Conservation (phyloP, 257 asterid species). For the Lithospermum erythrorhizon region DNA sequence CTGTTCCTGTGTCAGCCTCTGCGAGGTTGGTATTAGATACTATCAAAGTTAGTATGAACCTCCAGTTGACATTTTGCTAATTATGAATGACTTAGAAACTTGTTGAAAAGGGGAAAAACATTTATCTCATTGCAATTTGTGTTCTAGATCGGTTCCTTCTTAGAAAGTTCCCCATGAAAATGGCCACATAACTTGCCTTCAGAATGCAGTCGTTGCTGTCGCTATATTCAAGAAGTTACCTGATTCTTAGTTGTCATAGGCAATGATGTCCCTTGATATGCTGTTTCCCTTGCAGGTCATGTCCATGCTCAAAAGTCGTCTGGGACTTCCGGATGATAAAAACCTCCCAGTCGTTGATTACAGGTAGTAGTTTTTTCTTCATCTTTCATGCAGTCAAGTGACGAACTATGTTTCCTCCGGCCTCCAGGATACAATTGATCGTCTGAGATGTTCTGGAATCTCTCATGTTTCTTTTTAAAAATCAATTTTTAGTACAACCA, state of each 20-base stretch:
- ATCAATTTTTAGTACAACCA: neutral
- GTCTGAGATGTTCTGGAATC: neutral
- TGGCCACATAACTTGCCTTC: too few relatives aligned
- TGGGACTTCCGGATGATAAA: slow-evolving; percentile 48
- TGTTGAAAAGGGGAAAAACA: neutral
- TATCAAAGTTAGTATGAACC: neutral
- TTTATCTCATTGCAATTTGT: neutral
- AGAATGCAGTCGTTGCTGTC: too few relatives aligned
- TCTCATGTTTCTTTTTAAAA: neutral
- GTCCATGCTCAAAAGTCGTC: slow-evolving; percentile 76
- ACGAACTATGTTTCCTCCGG: neutral
- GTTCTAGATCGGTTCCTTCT: neutral
- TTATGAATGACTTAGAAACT: neutral
- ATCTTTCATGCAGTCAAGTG: neutral
- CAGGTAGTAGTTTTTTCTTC: slow-evolving; percentile 31
- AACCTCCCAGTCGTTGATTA: slow-evolving; percentile 78
- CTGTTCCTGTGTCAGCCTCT: slow-evolving; percentile 8
- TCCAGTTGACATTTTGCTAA: neutral
- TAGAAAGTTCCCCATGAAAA: too few relatives aligned
- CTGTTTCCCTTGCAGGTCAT: slow-evolving; percentile 38
- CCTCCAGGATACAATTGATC: neutral
- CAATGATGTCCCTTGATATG: neutral
- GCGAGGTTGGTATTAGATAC: neutral
- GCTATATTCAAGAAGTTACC: neutral
- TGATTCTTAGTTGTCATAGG: neutral